Base-by-base conservation (phyloP, 768 basidiomycete genomes). In the Rhodotorula kratochvilovae region DNA sequence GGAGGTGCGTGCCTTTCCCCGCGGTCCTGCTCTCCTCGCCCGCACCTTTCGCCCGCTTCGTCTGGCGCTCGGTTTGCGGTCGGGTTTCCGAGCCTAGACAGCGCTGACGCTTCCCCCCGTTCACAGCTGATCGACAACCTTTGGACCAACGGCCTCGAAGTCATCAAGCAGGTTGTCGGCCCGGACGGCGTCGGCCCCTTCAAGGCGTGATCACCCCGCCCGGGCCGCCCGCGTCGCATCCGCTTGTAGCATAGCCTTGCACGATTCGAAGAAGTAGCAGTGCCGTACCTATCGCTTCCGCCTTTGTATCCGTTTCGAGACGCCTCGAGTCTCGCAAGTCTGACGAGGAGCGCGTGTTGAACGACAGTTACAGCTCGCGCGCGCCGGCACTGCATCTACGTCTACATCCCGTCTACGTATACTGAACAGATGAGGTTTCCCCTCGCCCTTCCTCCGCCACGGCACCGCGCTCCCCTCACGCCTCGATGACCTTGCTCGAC, bases 111-210 rank as follows among this genome's bases (percentile, higher is more conserved):
- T 23, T 21, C 11, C 12, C 8, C 19, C 27, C 5, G n/a, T n/a
- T n/a, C n/a, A 10, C 51, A 73, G 72, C 42, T 74, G n/a, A 67
- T 74, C 48, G 72, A 74, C 53, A 74, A 74, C 54, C 67, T 74
- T 39, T 74, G 46, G 53, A 50, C 55, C 51, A 66, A 27, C 42
- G 56, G 59, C 11, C 36, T 67, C 56, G 31, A 60, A 31, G 62
- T 74, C 57, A 74, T 74, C 53, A 48, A 70, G 53, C 35, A 43
- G 19, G 68, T 63, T 3, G 63, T 48, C 3, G 57, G 50, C n/a
- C 21, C 25, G 27, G 51, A 59, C 27, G 39, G 2, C 58, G 51
- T 70, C 23, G 69, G 69, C 2, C 60, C 59, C 1, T 70, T 64
- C 63, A 56, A 48, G 35, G 61, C 31, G 15, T 68, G 55, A 58